Base-by-base conservation (phyloP, 2,329 filamentous ascomycete genomes). In the Colletotrichum spaethianum region DNA sequence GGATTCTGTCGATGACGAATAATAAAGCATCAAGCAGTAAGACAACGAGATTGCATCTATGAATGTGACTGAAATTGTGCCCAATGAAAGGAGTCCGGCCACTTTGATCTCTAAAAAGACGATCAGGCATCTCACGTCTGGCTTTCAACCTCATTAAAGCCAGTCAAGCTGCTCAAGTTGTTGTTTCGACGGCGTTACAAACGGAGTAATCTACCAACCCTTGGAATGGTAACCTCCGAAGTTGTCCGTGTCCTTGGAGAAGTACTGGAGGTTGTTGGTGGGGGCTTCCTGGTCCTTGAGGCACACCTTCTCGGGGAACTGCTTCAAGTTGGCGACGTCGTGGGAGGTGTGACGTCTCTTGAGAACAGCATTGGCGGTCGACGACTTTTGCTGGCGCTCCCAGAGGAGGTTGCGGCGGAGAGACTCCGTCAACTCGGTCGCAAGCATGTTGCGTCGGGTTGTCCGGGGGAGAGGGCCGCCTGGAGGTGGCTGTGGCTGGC, bases 381-480 rank as follows among this genome's bases (percentile, higher is more conserved):
- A 93, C 72, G 94, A 94, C 88, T 96, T 97, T 80, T 98, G 96
- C 40, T 42, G 18, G 40, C 40, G 93, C 82, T 98, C 96, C 93
- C 94, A 97, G 20, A 98, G 89, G 20, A 99, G 91, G 77, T 98
- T 94, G 76, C 95, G 93, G 28, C 96, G 91, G 3, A 98, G 91
- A 28, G 94, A 97, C 80, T 98, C 94, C 3, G 96, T 98, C 66
- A 98, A 86, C 84, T 99, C 96, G 33, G 94, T 97, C 11, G 94
- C 93, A 68, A 99, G 89, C 96, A 99, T 99, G 82, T 98, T 97
- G 73, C 95, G 91, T 63, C 96, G 91, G 0, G 95, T 98, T 0
- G 96, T 98, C 70, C 95, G 91, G 4, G 96, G 96, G 6, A 98
- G 75, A 98, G 88, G 1, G 94, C 93, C 36, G 92, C 90, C 67